Conservation (phyloP, 208 protist species). For the Phytomonas sp. region DNA sequence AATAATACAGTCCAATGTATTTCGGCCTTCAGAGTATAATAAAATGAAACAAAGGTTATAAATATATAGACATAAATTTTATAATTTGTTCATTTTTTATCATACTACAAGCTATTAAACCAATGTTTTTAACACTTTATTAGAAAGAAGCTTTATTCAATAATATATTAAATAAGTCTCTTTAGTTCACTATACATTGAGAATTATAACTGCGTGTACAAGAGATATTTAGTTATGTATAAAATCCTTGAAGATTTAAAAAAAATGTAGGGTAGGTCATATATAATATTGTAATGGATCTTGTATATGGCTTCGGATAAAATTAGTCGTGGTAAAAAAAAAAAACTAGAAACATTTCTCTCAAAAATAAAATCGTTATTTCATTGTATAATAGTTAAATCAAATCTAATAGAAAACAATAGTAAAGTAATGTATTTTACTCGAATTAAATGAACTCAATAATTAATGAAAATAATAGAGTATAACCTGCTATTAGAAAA, state of each 20-base stretch:
- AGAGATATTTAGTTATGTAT: not conserved
- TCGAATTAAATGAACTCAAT: not conserved
- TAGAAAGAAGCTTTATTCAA: not conserved
- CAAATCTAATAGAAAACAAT: not conserved
- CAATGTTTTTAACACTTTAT: not conserved
- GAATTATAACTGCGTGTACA: not conserved
- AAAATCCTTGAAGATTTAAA: not conserved
- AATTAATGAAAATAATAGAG: not conserved
- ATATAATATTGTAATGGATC: not conserved
- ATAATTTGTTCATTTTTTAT: too few species aligned
- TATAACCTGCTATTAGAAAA: not conserved
- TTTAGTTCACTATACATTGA: not conserved
- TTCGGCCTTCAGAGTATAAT: not conserved
- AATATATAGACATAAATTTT: too few species aligned
- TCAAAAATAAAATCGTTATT: not conserved
- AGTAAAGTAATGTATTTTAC: not conserved
- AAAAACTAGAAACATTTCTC: not conserved
- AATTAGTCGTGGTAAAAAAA: not conserved
- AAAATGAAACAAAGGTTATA: not conserved
- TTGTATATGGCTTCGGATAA: not conserved
- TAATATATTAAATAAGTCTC: not conserved
- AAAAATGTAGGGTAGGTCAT: not conserved
- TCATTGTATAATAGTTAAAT: not conserved
- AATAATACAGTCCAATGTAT: not conserved
- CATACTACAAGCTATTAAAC: not conserved